These are phyloP conservation scores for Sungouiella blattae DNA, from an alignment of 805 yeast genomes.

Conservation along the genomic window DNA sequence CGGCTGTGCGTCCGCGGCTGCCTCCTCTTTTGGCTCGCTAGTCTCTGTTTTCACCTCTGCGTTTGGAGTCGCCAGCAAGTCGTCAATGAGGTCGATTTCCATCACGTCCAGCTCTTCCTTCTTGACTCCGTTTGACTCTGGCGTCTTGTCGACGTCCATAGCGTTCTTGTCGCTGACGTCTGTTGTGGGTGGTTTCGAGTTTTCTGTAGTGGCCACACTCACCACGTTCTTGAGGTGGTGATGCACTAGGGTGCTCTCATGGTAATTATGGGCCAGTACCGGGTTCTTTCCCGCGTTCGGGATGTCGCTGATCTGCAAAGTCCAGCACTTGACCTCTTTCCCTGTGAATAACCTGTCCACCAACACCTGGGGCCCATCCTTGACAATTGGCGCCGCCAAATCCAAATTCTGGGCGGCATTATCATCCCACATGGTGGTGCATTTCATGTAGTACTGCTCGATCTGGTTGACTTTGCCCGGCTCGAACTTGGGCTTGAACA, in stretches of 20 bases:
- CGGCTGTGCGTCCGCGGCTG: constrained; percentile 1
- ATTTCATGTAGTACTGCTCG: constrained; percentile 51
- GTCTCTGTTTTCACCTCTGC: constrained; percentile 4
- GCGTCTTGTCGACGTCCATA: too few species aligned
- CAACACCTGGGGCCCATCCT: constrained; percentile 17
- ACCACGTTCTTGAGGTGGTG: constrained; percentile 38
- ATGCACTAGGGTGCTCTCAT: constrained; percentile 54
- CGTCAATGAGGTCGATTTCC: constrained; percentile 4
- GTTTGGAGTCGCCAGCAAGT: background rate
- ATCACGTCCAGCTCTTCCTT: constrained; percentile 3
- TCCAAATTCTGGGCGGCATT: constrained; percentile 19
- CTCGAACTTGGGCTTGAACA: constrained; percentile 50
- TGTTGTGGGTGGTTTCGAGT: background rate
- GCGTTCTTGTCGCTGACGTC: background rate
- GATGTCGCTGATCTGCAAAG: constrained; percentile 63
- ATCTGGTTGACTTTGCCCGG: constrained; percentile 57
- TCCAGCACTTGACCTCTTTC: constrained; percentile 45
- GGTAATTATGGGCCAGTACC: constrained; percentile 59
- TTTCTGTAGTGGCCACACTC: too few species aligned
- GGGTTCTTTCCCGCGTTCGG: constrained; percentile 72
- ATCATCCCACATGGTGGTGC: constrained; percentile 47
- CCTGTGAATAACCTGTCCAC: constrained; percentile 30
- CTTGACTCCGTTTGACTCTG: constrained; percentile 3
- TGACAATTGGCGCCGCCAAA: constrained; percentile 23
- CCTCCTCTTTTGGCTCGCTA: constrained; percentile 2